These are phyloP conservation scores for Neoboletus brunneissimus DNA, from an alignment of 768 basidiomycete genomes.

Conservation along the genomic window DNA sequence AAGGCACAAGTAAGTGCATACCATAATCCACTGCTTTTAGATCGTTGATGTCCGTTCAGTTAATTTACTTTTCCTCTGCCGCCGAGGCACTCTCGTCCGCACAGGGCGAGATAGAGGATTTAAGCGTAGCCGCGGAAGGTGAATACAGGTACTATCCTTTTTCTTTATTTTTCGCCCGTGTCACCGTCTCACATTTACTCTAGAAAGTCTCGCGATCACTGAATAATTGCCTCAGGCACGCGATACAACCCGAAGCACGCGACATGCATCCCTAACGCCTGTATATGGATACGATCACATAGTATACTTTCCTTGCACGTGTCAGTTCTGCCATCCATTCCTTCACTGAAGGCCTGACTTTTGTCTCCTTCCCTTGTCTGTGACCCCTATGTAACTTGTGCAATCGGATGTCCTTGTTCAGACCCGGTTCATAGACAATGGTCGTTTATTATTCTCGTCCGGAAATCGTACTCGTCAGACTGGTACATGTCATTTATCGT, in stretches of 20 bases:
- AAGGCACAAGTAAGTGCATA: conserved; percentile 70
- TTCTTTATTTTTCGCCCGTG: neutral
- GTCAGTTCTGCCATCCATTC: conserved; percentile 4
- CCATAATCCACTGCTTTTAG: neutral
- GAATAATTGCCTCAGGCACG: conserved; percentile 28
- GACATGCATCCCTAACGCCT: conserved; percentile 2
- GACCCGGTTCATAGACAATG: neutral
- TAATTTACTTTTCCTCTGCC: conserved; percentile 69
- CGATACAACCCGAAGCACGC: neutral
- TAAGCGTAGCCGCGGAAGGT: conserved; percentile 89
- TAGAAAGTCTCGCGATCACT: conserved; percentile 90
- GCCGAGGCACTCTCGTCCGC: conserved; percentile 79
- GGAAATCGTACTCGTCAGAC: neutral
- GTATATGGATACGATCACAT: conserved; percentile 13
- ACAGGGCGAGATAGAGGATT: conserved; percentile 91
- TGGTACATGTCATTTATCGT: neutral
- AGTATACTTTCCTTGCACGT: conserved; percentile 7
- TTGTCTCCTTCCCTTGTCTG: conserved; percentile 4
- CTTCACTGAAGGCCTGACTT: neutral
- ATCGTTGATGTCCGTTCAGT: conserved; percentile 37
- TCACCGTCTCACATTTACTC: conserved; percentile 2
- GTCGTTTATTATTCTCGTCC: neutral
- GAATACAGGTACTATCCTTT: conserved; percentile 70
- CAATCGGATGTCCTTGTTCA: conserved; percentile 6
- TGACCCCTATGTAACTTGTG: conserved; percentile 8